These are phyloP conservation scores for Auricularia auricula-judae DNA, from an alignment of 768 basidiomycete species.

Conservation along the genomic window DNA sequence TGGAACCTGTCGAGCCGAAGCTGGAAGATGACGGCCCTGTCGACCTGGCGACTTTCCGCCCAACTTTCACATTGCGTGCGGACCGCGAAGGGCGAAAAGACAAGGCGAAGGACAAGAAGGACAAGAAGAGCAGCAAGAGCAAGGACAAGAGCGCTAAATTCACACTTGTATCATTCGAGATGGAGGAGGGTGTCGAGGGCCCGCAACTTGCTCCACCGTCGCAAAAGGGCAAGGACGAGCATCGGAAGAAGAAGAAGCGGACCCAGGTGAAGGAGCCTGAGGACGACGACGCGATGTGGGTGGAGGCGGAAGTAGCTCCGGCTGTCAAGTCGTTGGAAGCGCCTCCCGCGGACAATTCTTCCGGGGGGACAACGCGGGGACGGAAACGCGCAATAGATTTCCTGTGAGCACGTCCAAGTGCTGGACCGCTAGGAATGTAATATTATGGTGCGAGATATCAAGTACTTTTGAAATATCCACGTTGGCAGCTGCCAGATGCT, in stretches of 20 bases:
- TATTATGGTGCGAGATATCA: background rate
- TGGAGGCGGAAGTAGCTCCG: conserved; percentile 49
- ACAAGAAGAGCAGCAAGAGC: conserved; percentile 36
- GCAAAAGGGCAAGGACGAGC: conserved; percentile 22
- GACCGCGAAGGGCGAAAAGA: conserved; percentile 20
- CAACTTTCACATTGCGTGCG: conserved; percentile 70
- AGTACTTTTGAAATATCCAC: background rate
- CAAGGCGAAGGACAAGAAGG: conserved; percentile 30
- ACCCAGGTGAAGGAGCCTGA: conserved; percentile 19
- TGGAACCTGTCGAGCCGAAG: background rate
- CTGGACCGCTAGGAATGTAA: background rate
- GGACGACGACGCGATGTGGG: conserved; percentile 55
- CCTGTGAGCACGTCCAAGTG: conserved; percentile 31
- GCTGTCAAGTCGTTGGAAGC: conserved; percentile 29
- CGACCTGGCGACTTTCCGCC: conserved; percentile 72
- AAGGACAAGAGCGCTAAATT: conserved; percentile 30
- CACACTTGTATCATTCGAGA: conserved; percentile 71
- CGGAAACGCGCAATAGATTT: conserved; percentile 70
- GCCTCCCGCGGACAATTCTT: conserved; percentile 10
- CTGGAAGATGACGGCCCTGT: conserved; percentile 21
- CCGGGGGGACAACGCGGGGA: conserved; percentile 26
- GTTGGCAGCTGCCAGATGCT: background rate
- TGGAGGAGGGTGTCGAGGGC: conserved; percentile 38
- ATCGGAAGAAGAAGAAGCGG: conserved; percentile 23
- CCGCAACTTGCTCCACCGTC: conserved; percentile 13